These are phyloP conservation scores for Yamadazyma triangularis DNA, from an alignment of 1,139 yeast genomes.

Conservation along the genomic window DNA sequence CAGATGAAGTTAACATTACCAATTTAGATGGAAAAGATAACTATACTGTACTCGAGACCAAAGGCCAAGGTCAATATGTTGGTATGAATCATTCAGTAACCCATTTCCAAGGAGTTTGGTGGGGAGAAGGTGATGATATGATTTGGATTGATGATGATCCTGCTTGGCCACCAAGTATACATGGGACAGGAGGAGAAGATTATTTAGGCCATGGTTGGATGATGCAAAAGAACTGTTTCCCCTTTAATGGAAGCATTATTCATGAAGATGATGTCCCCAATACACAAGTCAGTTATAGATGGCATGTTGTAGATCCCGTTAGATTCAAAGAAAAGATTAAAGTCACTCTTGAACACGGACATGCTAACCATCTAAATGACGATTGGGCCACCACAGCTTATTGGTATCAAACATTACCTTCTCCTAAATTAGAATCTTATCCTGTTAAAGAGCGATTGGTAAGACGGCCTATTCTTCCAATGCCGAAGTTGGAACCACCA, in stretches of 20 bases:
- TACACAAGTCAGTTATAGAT: constrained; percentile 3
- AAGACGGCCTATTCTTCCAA: constrained; percentile 1
- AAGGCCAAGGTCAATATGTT: constrained; percentile 2
- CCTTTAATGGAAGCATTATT: constrained; percentile 3
- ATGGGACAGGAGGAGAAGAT: constrained; percentile 2
- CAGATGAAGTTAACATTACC: constrained; percentile 1
- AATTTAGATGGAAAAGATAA: constrained; percentile 2
- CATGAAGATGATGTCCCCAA: constrained; percentile 3
- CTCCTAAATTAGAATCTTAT: constrained; percentile 1
- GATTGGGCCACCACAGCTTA: constrained; percentile 4
- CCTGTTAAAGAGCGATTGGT: constrained; percentile 1
- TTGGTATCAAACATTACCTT: constrained; percentile 3
- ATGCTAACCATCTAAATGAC: constrained; percentile 3
- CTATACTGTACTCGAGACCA: constrained; percentile 1
- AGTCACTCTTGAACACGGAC: constrained; percentile 4
- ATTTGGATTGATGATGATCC: constrained; percentile 4
- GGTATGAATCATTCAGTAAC: constrained; percentile 3
- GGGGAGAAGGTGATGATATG: constrained; percentile 4
- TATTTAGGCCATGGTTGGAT: constrained; percentile 3
- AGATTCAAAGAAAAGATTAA: constrained; percentile 3
- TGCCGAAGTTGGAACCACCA: constrained; percentile 1
- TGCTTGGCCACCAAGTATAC: constrained; percentile 2
- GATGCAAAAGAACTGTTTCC: constrained; percentile 2
- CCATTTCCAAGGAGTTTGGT: constrained; percentile 3
- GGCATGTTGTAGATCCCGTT: constrained; percentile 3